Evolutionary conservation across 768 basidiomycete species (phyloP), one percentile per base, ranked within the genome.

Genomic region (Rhodotorula graminis): DNA sequence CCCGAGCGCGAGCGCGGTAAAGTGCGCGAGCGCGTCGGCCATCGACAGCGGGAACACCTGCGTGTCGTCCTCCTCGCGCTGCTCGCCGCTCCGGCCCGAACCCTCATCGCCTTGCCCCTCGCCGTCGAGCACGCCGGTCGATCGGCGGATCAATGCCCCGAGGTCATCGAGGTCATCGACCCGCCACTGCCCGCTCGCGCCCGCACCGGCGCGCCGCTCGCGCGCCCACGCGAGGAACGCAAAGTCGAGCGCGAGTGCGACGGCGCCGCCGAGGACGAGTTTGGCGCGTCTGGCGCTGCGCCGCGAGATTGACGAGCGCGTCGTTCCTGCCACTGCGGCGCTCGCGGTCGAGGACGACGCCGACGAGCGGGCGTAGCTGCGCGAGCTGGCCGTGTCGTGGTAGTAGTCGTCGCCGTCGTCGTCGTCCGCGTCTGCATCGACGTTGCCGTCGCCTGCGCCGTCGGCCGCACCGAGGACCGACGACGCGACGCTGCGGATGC

Each of bases 241-340:
- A 15, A 75, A 29, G 33, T 75, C 70, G 27, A 33, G 65, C 29
- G 70, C 73, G 21, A 75, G 63, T 16, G 73, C 73, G 15, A 71
- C 70, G 0, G 70, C 70, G 1, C 73, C 73, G 19, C 15, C 57
- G 3, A 71, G 37, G 42, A 75, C 70, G 8, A 44, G 49, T 27
- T 50, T 65, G 2, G 57, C 40, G 18, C 73, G 44, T 21, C 56
- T 62, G 15, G 52, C 42, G n/a, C 37, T 16, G 37, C 37, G 37
- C 37, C 9, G 4, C 37, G 37, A 37, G 37, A 9, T 37, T 37
- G 37, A 37, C 37, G 37, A 37, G 37, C 37, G 37, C 19, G 44
- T 18, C 67, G 27, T 3, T 56, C 55, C n/a, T 37, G 46, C 47
- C 44, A 21, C 42, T 44, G 18, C 55, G 31, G 29, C 55, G 31